Percentiles rank a stretch among this genome's conserved stretches.
Evolutionary conservation across 2,329 filamentous ascomycete genomes (phyloP).

Genomic region (Xylariaceae sp.): DNA sequence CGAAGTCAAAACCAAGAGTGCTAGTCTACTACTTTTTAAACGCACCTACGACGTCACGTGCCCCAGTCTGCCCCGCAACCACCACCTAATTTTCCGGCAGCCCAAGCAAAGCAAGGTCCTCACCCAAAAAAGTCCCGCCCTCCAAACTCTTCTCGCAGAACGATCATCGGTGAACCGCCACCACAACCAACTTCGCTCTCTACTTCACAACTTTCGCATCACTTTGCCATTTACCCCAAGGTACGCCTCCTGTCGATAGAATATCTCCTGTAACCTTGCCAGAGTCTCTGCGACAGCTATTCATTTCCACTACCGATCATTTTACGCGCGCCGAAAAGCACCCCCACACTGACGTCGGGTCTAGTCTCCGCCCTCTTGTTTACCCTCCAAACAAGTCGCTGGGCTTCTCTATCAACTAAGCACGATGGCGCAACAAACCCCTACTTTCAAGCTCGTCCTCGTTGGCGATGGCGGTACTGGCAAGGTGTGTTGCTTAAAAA

Average conservation of each 20-base stretch:
- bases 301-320: slow-evolving; percentile 12
- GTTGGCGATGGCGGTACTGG: slow-evolving; percentile 99
- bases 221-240: slow-evolving; percentile 19
- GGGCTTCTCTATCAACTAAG: slow-evolving; percentile 25
- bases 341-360: slow-evolving; percentile 33
- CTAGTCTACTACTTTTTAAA: not conserved
- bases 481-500: slow-evolving; percentile 72
- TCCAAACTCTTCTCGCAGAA: slow-evolving; percentile 36
- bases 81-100: slow-evolving; percentile 39
- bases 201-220: slow-evolving; percentile 3
- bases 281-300: slow-evolving; percentile 7
- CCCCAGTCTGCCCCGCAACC: slow-evolving; percentile 37
- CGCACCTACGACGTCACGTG: slow-evolving; percentile 36
- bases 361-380: slow-evolving; percentile 28
- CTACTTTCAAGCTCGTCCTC: slow-evolving; percentile 99
- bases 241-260: slow-evolving; percentile 19
- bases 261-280: not conserved
- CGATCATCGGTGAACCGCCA: slow-evolving; percentile 36
- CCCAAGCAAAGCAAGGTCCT: slow-evolving; percentile 35
- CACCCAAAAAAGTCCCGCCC: slow-evolving; percentile 32
- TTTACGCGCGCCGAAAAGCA: slow-evolving; percentile 17
- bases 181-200: slow-evolving; percentile 26
- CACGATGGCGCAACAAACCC: slow-evolving; percentile 67
- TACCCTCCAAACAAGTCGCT: slow-evolving; percentile 22
- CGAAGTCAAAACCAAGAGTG: slow-evolving; percentile 3